Conservation (phyloP, 192 early-diverging fungal species). For the Dispira parvispora region DNA sequence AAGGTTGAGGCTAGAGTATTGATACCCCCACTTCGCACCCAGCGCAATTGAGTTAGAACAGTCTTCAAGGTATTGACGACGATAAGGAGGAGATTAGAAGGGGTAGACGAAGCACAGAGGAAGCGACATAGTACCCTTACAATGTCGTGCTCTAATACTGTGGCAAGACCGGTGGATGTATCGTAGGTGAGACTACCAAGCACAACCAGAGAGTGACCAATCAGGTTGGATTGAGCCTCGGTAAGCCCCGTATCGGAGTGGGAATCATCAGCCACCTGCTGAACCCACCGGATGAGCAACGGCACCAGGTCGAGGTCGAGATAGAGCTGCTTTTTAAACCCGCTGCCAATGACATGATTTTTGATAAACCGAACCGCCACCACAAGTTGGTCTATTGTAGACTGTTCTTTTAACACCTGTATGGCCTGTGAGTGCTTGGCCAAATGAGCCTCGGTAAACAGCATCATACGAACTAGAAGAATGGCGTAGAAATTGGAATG, state of each 20-base stretch:
- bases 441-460: slow-evolving; percentile 2
- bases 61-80: slow-evolving; percentile 6
- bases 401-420: background rate
- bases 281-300: background rate
- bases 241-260: background rate
- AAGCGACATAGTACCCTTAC: background rate
- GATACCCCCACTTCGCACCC: background rate
- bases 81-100: slow-evolving; percentile 2
- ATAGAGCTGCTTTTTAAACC: slow-evolving; percentile 62
- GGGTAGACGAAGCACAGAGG: background rate
- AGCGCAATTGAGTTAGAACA: background rate
- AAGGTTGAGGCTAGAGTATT: no score
- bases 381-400: background rate
- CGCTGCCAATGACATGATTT: slow-evolving; percentile 68
- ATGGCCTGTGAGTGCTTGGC: background rate
- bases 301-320: slow-evolving; percentile 39
- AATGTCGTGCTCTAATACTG: background rate
- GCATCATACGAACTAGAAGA: background rate
- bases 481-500: no score
- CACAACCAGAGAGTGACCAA: background rate
- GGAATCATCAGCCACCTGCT: background rate
- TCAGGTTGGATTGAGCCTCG: background rate
- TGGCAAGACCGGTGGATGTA: background rate
- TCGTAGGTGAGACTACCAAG: background rate
- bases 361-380: slow-evolving; percentile 44